These are phyloP conservation scores for Oligophagozyma castellii DNA, from an alignment of 1,139 yeast species.

Conservation along the genomic window DNA sequence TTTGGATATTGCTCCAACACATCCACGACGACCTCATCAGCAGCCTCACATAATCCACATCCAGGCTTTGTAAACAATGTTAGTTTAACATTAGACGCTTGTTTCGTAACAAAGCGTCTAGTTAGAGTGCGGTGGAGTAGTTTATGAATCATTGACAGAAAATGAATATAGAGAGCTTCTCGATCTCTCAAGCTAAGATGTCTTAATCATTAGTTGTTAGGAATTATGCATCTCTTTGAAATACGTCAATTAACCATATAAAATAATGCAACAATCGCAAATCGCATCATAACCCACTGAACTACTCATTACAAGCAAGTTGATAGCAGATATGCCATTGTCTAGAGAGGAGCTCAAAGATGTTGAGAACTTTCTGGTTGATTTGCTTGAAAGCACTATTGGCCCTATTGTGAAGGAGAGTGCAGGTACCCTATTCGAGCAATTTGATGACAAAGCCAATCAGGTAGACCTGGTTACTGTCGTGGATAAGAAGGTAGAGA, in stretches of 20 bases:
- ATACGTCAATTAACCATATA: too few species aligned
- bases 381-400: conserved; percentile 33
- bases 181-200: too few species aligned
- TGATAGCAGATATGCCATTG: conserved; percentile 8
- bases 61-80: conserved; percentile 67
- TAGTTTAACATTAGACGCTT: conserved; percentile 19
- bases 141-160: too few species aligned
- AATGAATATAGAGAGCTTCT: too few species aligned
- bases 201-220: too few species aligned
- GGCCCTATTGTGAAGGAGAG: conserved; percentile 35
- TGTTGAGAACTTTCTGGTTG: conserved; percentile 28
- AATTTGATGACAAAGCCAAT: conserved; percentile 40
- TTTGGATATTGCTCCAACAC: conserved; percentile 20
- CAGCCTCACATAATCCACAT: conserved; percentile 69
- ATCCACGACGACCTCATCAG: conserved; percentile 38
- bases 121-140: too few species aligned
- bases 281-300: too few species aligned
- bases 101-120: not conserved
- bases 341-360: conserved; percentile 13
- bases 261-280: too few species aligned
- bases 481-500: conserved; percentile 42
- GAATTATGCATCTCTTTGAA: too few species aligned
- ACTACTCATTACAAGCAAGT: not conserved
- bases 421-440: conserved; percentile 31
- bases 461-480: conserved; percentile 47